Evolutionary conservation across 1,139 yeast species (phyloP), one percentile per base, ranked within the genome.

Genomic region (Saccharomyces hybrid): DNA sequence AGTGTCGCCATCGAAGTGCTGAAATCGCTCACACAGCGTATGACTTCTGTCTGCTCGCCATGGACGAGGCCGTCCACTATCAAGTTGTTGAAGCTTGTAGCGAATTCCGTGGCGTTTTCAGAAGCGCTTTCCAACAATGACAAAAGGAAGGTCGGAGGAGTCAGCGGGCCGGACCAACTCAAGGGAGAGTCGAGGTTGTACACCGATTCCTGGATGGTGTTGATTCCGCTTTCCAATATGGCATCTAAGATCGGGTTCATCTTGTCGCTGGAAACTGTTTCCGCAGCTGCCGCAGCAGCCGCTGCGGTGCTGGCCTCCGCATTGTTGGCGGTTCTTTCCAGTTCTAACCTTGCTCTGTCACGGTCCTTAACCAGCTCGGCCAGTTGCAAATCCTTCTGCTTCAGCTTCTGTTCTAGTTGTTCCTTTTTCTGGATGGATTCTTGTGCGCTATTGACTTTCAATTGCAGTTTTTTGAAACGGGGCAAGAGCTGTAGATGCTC

Each of bases 341-440:
- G 73, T 57, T 89, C 96, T 61, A 88, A 77, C 66, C 95, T 80
- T 0, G 96, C 95, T 56, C 96, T 78, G 66, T 90, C 97, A 59
- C 97, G 82, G 68, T 90, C 96, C 59, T 95, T 80, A 57, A 89
- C 89, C 64, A 90, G 78, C 65, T 89, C 96, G 1, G 96, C 96
- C 61, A 90, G 77, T 69, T 90, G 96, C 53, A 89, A 78, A 67
- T 88, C 90, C 73, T 90, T 90, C 14, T 93, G 80, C 69, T 88
- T 88, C 70, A 89, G 74, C 58, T 89, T 96, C 59, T 87, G 83
- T 70, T 90, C 96, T 47, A 88, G 74, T 66, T 82, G 83, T 66
- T 90, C 96, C 62, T 91, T 84, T 71, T 84, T 86, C 62, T 86
- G 86, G 59, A 90, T 83, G 0, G 96, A 88, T 70, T 90, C 97